Conservation (phyloP, 805 yeast species). For the Brettanomyces anomalus region DNA sequence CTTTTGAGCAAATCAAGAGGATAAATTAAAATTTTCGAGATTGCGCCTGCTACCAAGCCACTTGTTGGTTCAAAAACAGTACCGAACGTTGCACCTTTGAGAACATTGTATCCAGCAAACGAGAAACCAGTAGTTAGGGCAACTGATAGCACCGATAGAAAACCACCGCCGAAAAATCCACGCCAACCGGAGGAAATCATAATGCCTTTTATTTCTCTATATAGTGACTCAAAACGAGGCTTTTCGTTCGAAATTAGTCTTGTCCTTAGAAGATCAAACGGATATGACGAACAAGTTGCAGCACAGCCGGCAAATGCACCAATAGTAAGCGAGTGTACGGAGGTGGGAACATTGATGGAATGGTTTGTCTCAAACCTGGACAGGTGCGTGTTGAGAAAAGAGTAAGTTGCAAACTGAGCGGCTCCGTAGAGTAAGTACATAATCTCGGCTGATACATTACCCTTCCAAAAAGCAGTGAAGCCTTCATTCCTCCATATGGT, state of each 20-base stretch:
- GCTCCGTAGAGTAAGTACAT: conserved; percentile 84
- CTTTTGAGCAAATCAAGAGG: conserved; percentile 83
- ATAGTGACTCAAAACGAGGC: conserved; percentile 26
- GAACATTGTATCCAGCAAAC: conserved; percentile 56
- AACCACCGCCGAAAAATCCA: conserved; percentile 44
- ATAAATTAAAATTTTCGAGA: conserved; percentile 66
- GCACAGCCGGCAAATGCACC: conserved; percentile 74
- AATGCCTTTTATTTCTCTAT: conserved; percentile 27
- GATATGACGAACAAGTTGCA: conserved; percentile 73
- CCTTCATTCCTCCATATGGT: conserved; percentile 48
- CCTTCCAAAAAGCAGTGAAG: conserved; percentile 80
- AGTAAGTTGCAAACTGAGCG: conserved; percentile 68
- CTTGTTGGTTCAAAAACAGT: conserved; percentile 46
- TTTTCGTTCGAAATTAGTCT: conserved; percentile 61
- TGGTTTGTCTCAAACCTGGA: conserved; percentile 19
- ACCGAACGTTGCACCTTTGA: conserved; percentile 26
- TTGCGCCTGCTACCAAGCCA: conserved; percentile 68
- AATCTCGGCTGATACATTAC: conserved; percentile 84
- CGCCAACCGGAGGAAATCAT: conserved; percentile 25
- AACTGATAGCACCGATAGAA: conserved; percentile 49
- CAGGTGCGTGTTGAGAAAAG: conserved; percentile 41
- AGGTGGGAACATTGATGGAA: conserved; percentile 22
- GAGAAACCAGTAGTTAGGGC: conserved; percentile 67
- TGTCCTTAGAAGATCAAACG: conserved; percentile 85
- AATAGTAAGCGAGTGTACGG: conserved; percentile 41